phyloP scores from a whole-genome alignment of 1,139 yeast genomes.

The Blastobotrys capitulatus region DNA sequence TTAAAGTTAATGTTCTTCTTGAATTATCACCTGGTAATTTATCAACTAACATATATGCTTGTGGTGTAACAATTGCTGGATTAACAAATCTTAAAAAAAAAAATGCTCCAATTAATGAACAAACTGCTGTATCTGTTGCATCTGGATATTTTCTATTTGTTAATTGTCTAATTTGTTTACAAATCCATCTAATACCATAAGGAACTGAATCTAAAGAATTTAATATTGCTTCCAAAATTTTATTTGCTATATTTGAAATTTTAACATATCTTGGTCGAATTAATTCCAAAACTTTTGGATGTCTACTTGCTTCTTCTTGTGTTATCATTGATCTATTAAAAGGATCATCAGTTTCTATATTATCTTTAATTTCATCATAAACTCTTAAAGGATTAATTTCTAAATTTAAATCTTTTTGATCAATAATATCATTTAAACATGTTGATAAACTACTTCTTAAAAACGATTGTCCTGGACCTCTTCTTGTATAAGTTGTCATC shows the following conservation, averaged over 20 bases:
- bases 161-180: slow-evolving; percentile 62
- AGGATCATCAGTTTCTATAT: slow-evolving; percentile 20
- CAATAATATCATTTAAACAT: slow-evolving; percentile 32
- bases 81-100: slow-evolving; percentile 79
- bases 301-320: slow-evolving; percentile 32
- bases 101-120: slow-evolving; percentile 64
- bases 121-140: slow-evolving; percentile 49
- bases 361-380: slow-evolving; percentile 30
- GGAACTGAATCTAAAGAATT: slow-evolving; percentile 58
- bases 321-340: slow-evolving; percentile 25
- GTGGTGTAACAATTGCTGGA: slow-evolving; percentile 91
- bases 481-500: slow-evolving; percentile 41
- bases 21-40: slow-evolving; percentile 39
- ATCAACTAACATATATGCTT: slow-evolving; percentile 48
- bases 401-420: slow-evolving; percentile 29
- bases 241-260: slow-evolving; percentile 46
- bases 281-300: slow-evolving; percentile 30
- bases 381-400: slow-evolving; percentile 38
- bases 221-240: slow-evolving; percentile 58
- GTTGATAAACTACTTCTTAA: slow-evolving; percentile 33
- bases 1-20: slow-evolving; percentile 68
- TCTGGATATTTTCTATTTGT: slow-evolving; percentile 66
- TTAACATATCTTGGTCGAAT: slow-evolving; percentile 31
- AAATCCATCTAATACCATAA: slow-evolving; percentile 63
- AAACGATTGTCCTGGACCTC: slow-evolving; percentile 41